Percentiles rank a stretch among this genome's conserved stretches.
These are phyloP conservation scores for Trichoderma brevicompactum DNA, from an alignment of 2,329 filamentous ascomycete genomes.

Conservation along the genomic window DNA sequence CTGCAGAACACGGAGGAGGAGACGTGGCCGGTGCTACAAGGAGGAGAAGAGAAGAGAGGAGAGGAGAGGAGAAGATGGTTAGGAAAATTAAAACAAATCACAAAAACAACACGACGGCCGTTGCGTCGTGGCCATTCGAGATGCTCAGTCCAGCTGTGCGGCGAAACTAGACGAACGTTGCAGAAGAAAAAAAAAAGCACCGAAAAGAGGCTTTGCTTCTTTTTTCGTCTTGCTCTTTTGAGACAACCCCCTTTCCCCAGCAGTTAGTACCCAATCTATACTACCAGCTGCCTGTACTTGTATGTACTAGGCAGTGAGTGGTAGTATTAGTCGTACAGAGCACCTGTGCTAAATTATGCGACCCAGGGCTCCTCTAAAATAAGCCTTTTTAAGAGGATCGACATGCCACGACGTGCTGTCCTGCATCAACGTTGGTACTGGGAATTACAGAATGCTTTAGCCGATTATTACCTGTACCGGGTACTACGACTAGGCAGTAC, in stretches of 20 bases:
- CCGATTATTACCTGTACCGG: no score
- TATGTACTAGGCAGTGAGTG: background rate
- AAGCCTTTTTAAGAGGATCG: constrained; percentile 13
- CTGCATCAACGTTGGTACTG: background rate
- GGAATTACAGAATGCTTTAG: background rate
- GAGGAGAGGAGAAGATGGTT: background rate
- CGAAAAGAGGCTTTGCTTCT: background rate
- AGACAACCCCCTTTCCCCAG: background rate
- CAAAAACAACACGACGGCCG: background rate
- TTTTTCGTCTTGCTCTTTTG: background rate
- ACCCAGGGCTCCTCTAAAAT: background rate
- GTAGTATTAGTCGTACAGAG: background rate
- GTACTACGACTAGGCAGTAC: no score
- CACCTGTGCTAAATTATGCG: background rate
- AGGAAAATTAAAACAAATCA: no score
- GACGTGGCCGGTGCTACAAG: background rate
- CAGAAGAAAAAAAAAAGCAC: background rate
- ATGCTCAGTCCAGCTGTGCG: background rate
- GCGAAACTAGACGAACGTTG: background rate
- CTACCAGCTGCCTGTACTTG: no score
- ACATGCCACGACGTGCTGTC: constrained; percentile 3
- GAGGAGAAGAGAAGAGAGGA: no score
- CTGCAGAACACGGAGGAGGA: background rate
- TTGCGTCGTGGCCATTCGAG: no score
- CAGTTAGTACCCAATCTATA: no score